Base-by-base conservation (phyloP, 2,329 filamentous ascomycete genomes). In the Didymella lethalis region DNA sequence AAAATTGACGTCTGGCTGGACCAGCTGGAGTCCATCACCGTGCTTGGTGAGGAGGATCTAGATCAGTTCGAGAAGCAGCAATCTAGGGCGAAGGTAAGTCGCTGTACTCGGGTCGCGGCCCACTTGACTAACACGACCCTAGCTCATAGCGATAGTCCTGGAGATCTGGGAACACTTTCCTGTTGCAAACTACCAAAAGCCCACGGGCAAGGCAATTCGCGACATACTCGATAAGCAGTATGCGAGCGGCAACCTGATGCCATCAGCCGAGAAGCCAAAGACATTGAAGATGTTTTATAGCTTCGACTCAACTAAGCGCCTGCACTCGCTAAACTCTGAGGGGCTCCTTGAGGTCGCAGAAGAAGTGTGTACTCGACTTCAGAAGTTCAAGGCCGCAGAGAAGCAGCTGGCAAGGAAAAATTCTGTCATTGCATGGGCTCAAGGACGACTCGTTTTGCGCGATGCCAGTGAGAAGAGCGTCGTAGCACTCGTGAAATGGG, bases 401-500 rank as follows among this genome's bases (percentile, higher is more conserved):
- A 45, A 25, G 6, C 44, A 50, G 1, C 48, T 45, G 0, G 64
- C 66, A 1, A 32, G 49, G n/a, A 41, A 26, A 0, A 57, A 63
- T 14, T 0, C 20, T 0, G 0, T 48, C 6, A 67, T 59, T 20
- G 68, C 70, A 14, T 62, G 64, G 7, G 69, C 66, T 0, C 66
- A 73, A 8, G 43, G 54, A 1, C 61, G 61, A 2, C 59, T 73
- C 7, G 2, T 70, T 0, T 44, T 75, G 0, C 61, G 49, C 0
- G 25, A 31, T 4, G 16, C 41, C 6, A 63, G 64, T 5, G 45
- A 47, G 2, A 31, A 41, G 0, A 61, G 63, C 4, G 54, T 75
- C 1, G 16, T 23, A 2, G 54, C 48, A 2, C 12, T 75, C 1
- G 48, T 68, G 2, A 18, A 62, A 7, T 75, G 71, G 71, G 44